These are phyloP conservation scores for Nissolia schottii DNA, from an alignment of 306 rosid genomes.

Conservation along the genomic window DNA sequence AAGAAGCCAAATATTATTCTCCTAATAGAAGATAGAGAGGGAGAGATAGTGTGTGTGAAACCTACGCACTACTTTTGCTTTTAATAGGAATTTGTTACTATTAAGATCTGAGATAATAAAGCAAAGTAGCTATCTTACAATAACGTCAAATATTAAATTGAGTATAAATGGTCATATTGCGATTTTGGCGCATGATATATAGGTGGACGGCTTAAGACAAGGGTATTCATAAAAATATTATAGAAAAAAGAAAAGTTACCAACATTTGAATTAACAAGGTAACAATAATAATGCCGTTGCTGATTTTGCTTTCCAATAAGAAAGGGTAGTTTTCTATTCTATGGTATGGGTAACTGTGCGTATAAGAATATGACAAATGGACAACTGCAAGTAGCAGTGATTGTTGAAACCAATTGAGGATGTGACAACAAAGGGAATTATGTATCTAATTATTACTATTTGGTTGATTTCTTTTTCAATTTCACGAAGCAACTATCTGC, in stretches of 20 bases:
- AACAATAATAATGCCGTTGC: neutral
- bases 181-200: neutral
- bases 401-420: conserved; percentile 3
- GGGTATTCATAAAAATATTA: too few relatives aligned
- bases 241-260: too few relatives aligned
- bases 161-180: neutral
- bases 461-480: conserved; percentile 11
- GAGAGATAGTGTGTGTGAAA: neutral
- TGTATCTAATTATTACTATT: neutral
- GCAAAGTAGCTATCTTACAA: neutral
- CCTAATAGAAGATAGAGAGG: neutral
- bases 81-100: neutral
- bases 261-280: neutral
- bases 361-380: neutral
- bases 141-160: neutral
- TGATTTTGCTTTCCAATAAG: neutral
- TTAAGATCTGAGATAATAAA: neutral
- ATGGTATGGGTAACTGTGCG: neutral
- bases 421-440: conserved; percentile 14
- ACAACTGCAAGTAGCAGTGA: conserved; percentile 12
- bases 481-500: neutral
- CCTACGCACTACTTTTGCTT: neutral
- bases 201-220: neutral
- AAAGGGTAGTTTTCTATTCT: neutral
- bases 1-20: neutral